A percentile compares a stretch with the other conserved stretches of the same genome.
phyloP scores from a whole-genome alignment of 2,329 filamentous ascomycete species.

The Dactylellina parvicollis region DNA sequence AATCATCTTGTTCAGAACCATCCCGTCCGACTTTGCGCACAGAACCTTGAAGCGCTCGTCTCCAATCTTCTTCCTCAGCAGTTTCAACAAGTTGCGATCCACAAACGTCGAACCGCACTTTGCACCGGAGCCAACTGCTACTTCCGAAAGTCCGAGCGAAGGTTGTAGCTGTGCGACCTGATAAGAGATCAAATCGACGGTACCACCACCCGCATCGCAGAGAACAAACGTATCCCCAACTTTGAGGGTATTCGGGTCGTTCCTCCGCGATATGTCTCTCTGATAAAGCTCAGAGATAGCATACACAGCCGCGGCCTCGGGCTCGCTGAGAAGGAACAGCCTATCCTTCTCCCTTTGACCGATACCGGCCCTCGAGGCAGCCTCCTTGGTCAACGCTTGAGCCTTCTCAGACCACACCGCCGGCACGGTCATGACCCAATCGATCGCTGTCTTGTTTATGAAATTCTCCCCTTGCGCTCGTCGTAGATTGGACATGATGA shows the following conservation, averaged over 20 bases:
- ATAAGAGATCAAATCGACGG: constrained; percentile 91
- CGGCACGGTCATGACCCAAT: constrained; percentile 69
- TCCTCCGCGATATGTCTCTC: constrained; percentile 27
- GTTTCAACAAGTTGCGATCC: constrained; percentile 37
- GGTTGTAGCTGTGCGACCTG: constrained; percentile 74
- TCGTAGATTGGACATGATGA: constrained; percentile 65
- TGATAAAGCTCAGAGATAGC: constrained; percentile 52
- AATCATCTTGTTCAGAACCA: constrained; percentile 45
- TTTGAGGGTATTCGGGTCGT: constrained; percentile 59
- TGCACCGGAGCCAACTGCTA: constrained; percentile 46
- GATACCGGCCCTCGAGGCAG: constrained; percentile 67
- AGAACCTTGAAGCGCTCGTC: constrained; percentile 31
- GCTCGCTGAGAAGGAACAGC: constrained; percentile 58
- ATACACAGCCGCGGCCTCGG: constrained; percentile 59
- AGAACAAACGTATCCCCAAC: constrained; percentile 67
- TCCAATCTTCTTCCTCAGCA: constrained; percentile 35
- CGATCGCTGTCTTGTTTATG: constrained; percentile 64
- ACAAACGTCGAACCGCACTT: constrained; percentile 50
- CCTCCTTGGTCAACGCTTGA: constrained; percentile 65
- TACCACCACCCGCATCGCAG: constrained; percentile 71
- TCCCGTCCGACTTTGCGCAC: constrained; percentile 31
- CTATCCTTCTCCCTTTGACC: constrained; percentile 63
- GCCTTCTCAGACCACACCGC: constrained; percentile 70
- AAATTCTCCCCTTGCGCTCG: constrained; percentile 63
- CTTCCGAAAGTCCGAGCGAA: constrained; percentile 39